Evolutionary conservation across 352 stramenopile species (phyloP), one percentile per base, ranked within the genome.

Genomic region (Globisporangium spiculum): DNA sequence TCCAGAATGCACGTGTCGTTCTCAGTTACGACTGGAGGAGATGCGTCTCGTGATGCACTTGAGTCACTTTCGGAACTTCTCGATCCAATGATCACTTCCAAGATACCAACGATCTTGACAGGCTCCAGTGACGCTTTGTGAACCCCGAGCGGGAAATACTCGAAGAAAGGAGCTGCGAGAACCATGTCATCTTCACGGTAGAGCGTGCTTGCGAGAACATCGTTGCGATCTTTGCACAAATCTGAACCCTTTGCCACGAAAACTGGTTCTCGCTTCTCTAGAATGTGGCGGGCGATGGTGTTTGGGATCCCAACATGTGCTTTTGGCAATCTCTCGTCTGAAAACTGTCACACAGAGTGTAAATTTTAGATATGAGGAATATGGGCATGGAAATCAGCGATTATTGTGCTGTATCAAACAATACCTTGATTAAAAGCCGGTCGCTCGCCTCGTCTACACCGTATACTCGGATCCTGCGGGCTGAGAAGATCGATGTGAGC

Each of bases 1-100:
- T 92, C 79, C 1, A 94, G 66, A 32, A 94, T 94, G 24, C 74
- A 85, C 55, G 76, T 73, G 61, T 94, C 86, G 54, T 91, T 94
- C 26, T 81, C 80, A 9, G 72, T 83, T 44, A 68, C 63, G 60
- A 63, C 59, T 12, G 66, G 34, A 41, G 1, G 8, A 18, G n/a
- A 7, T 36, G 30, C 9, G 18, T 52, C 30, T 75, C 1, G 55
- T 44, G 26, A 14, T 27, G 18, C n/a, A 7, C 8, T n/a, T 22
- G 44, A 5, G 52, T 65, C 54, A 59, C 68, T 66, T 1, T 74
- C 32, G 44, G 32, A 26, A 7, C 68, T 52, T n/a, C 53, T 69
- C 0, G 66, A 48, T 24, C 78, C 55, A 53, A 91, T 81, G 5
- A 92, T 71, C 48, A 94, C 56, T 65, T 94, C 86, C 36, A 94